Conservation (phyloP, 1,139 yeast species). For the Blastobotrys capitulatus region DNA sequence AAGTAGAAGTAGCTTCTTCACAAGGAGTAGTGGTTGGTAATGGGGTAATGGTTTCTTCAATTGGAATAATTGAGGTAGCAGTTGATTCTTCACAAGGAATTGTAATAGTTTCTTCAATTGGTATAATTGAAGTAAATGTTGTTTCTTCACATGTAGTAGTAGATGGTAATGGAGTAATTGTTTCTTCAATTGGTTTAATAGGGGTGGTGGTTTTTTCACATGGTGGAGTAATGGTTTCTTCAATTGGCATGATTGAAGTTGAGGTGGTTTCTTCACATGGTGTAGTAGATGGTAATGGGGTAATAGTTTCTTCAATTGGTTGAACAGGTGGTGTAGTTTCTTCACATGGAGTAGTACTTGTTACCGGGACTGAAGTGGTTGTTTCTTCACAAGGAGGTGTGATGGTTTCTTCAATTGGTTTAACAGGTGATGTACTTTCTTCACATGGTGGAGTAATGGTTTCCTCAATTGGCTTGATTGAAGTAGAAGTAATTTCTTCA, state of each 20-base stretch:
- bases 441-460: neutral
- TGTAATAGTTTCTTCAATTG: neutral
- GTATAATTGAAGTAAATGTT: neutral
- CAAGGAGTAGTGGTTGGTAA: constrained; percentile 1
- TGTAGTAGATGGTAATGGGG: neutral
- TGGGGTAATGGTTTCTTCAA: neutral
- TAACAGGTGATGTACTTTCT: neutral
- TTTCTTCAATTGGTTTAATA: neutral
- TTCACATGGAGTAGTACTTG: constrained; percentile 2
- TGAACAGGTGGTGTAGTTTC: neutral
- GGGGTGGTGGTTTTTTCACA: neutral
- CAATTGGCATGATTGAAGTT: neutral
- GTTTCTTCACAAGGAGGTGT: neutral
- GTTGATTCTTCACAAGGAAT: neutral
- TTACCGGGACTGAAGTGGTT: neutral
- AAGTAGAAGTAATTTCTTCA: constrained; percentile 1
- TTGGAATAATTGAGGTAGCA: neutral
- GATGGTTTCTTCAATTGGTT: neutral
- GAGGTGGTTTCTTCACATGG: neutral
- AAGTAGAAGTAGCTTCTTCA: neutral
- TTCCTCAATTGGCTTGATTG: neutral
- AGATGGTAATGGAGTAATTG: neutral
- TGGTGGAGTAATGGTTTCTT: neutral
- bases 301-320: neutral
- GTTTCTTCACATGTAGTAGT: neutral